Base-by-base conservation (phyloP, 228 moss, liverwort and hornwort species). In the Sphagnum magellanicum region DNA sequence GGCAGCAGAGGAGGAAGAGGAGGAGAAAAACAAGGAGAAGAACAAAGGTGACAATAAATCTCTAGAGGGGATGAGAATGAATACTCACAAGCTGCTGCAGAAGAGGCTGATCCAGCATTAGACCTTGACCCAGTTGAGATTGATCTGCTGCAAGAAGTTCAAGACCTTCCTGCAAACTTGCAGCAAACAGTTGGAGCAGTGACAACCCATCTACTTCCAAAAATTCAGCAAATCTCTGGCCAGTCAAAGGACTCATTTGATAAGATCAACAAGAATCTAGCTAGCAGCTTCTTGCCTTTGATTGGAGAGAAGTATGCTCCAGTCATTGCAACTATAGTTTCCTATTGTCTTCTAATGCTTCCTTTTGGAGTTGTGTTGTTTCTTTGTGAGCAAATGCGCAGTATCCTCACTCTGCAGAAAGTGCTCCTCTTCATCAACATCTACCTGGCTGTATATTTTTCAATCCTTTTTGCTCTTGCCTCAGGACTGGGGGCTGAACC, bases 381-480 rank as follows among this genome's bases (percentile, higher is more conserved):
- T 71, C 72, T 88, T 10, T 70, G 84, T 5, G 88, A 89, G 59
- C 76, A 73, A 50, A 66, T 89, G 15, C 80, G 85, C 48, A 83
- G 79, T 4, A 80, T 73, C 17, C 74, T 79, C 16, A 77, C 91
- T 51, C 68, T 91, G 63, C 91, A 88, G 72, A 88, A 88, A 68
- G 73, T 86, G 58, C 83, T 91, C 64, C 71, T 88, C 3, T 88
- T 91, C 50, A 72, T 88, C 4, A 88, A 88, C 73, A 82, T 91
- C 53, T 91, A 88, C 68, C 74, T 88, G 60, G 74, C 91, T 16
- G 88, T 79, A 13, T 88, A 88, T 65, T 91, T 88, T 74, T 83
- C 83, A 10, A 70, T 88, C 11, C 83, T 91, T 6, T 67, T 91
- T 52, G 66, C 66, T 53, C 78, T 78, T 9, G 68, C 83, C 16